Base-by-base conservation (phyloP, 2,329 filamentous ascomycete genomes). In the Sarocladiaceae sp. region DNA sequence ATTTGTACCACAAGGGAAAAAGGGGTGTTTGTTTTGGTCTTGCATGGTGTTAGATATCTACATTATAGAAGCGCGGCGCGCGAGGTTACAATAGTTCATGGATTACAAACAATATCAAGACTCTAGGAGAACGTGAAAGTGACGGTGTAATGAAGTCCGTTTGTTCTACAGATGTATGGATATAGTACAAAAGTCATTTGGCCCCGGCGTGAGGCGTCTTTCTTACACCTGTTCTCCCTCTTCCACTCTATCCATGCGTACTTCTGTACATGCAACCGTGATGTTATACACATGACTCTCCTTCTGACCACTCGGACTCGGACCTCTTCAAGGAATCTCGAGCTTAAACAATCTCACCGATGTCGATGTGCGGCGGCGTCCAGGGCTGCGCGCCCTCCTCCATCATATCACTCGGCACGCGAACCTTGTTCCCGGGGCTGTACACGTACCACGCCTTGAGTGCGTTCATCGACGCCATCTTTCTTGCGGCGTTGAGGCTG, bases 391-490 rank as follows among this genome's bases (percentile, higher is more conserved):
- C 78, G 37, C 70, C 74, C 50, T 78, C 70, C 44, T 74, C 70
- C 53, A 85, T 73, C 69, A 78, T 83, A 51, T 86, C 81, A 59
- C 83, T 87, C 19, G 84, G 84, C 49, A 88, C 71, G 47, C 75
- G 73, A 41, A 80, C 76, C 51, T 78, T 67, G 53, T 72, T 67
- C 45, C 75, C 72, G 21, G 93, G 91, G 62, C 83, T 90, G 70
- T 98, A 98, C 44, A 98, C 72, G 65, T 98, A 98, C 93, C 93
- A 98, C 5, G 83, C 76, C 73, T 95, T 95, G 58, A 98, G 72
- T 15, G 89, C 83, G 50, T 85, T 83, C 57, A 94, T 90, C 29
- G 87, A 81, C 16, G 93, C 93, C 62, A 87, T 78, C 51, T 78
- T 74, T 51, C 88, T 80, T 24, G 86, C 91, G 56, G 88, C 78